phyloP scores from a whole-genome alignment of 2,329 filamentous ascomycete genomes.

The Colletotrichum limetticola region DNA sequence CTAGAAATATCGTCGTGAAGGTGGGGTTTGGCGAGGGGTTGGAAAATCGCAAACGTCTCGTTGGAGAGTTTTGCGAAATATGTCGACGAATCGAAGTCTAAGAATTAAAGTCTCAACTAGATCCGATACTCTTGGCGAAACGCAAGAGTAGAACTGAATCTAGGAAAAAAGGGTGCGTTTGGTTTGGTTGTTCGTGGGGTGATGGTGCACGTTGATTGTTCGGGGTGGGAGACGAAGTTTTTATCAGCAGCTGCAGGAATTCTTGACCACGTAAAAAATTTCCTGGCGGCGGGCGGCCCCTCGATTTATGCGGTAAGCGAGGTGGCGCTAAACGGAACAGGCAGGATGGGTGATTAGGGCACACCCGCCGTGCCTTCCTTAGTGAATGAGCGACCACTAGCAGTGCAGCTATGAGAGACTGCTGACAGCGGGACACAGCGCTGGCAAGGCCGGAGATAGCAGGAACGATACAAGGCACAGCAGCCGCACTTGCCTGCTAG shows the following conservation, averaged over 20 bases:
- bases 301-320: slow-evolving; percentile 36
- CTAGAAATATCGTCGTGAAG: slow-evolving; percentile 57
- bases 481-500: slow-evolving; percentile 1
- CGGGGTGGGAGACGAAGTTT: slow-evolving; percentile 39
- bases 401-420: neutral
- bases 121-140: slow-evolving; percentile 57
- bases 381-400: slow-evolving; percentile 8
- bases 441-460: slow-evolving; percentile 22
- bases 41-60: slow-evolving; percentile 48
- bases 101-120: slow-evolving; percentile 51
- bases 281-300: slow-evolving; percentile 37
- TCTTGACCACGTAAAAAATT: slow-evolving; percentile 47
- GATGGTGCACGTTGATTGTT: slow-evolving; percentile 43
- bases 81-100: slow-evolving; percentile 41
- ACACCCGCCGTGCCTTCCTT: slow-evolving; percentile 26
- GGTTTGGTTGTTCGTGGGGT: slow-evolving; percentile 36
- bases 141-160: slow-evolving; percentile 54
- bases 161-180: slow-evolving; percentile 48
- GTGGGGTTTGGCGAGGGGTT: slow-evolving; percentile 44
- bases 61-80: slow-evolving; percentile 35
- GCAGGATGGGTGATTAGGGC: slow-evolving; percentile 32
- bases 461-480: neutral
- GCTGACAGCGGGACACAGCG: neutral
- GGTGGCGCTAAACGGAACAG: slow-evolving; percentile 29
- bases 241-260: slow-evolving; percentile 31